Evolutionary conservation across 2,329 filamentous ascomycete species (phyloP).

Genomic region (Ceratocystis lukuohia): DNA sequence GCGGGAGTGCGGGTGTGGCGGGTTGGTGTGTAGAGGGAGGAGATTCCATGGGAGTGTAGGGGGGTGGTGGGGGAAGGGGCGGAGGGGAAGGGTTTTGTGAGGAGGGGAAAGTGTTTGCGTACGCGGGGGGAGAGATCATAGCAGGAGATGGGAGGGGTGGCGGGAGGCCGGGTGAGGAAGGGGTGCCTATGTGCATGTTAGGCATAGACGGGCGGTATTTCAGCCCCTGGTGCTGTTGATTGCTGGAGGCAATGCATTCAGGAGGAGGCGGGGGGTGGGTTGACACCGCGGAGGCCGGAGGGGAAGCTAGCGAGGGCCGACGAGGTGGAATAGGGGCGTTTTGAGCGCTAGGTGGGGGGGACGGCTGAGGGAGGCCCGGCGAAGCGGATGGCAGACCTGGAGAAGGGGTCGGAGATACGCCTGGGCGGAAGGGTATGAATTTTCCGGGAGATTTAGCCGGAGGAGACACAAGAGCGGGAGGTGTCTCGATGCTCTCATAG

Average conservation of each 20-base stretch:
- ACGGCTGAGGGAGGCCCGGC: neutral
- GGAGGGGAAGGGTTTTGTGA: neutral
- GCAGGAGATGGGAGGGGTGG: neutral
- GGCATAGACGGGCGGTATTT: conserved; percentile 13
- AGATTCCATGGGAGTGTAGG: neutral
- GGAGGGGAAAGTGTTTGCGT: neutral
- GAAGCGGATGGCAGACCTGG: neutral
- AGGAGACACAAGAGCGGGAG: neutral
- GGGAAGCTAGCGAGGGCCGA: neutral
- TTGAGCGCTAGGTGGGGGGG: neutral
- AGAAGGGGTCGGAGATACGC: conserved; percentile 1
- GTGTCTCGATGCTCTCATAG: neutral
- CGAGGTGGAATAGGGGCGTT: neutral
- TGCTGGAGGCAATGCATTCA: neutral
- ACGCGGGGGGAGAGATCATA: neutral
- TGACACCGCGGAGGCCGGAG: neutral
- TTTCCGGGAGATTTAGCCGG: neutral
- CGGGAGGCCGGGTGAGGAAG: neutral
- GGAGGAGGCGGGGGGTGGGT: neutral
- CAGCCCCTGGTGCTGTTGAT: neutral
- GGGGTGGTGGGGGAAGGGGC: neutral
- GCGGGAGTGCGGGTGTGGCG: conserved; percentile 5
- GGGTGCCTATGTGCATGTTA: conserved; percentile 13
- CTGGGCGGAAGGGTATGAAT: conserved; percentile 14
- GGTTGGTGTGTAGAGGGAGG: neutral